A percentile compares a stretch with the other conserved stretches of the same genome.
Conservation (phyloP, 345 rosid genomes). For the Balakata baccata region DNA sequence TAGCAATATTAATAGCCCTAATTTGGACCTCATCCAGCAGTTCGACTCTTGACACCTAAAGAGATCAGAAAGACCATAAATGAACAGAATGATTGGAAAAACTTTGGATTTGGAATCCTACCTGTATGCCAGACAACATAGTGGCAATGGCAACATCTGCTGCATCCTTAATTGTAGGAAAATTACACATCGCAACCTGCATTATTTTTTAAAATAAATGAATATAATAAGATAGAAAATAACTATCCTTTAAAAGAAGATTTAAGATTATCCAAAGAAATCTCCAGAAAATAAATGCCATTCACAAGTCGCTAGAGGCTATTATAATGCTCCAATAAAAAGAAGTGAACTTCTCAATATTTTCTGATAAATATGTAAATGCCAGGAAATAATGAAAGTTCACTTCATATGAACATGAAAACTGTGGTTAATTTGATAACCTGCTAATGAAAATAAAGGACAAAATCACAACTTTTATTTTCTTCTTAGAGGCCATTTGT, state of each 20-base stretch:
- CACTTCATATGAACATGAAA: neutral
- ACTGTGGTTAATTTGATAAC: neutral
- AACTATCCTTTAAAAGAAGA: neutral
- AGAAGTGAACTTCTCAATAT: neutral
- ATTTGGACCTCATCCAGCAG: constrained; percentile 85
- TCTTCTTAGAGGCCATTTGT: neutral
- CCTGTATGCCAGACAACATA: constrained; percentile 88
- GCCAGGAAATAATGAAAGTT: neutral
- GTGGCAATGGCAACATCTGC: constrained; percentile 94
- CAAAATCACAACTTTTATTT: neutral
- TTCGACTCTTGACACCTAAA: constrained; percentile 85
- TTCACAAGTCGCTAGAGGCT: neutral
- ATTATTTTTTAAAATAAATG: constrained; percentile 19
- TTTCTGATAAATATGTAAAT: neutral
- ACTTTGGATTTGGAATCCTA: constrained; percentile 25
- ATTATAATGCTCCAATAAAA: neutral
- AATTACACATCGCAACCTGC: constrained; percentile 95
- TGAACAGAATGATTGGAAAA: constrained; percentile 15
- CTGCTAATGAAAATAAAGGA: constrained; percentile 4
- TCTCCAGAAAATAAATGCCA: neutral
- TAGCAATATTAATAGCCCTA: constrained; percentile 80
- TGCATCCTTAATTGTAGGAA: constrained; percentile 87
- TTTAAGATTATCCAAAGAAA: neutral
- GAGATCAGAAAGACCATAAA: constrained; percentile 21
- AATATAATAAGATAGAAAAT: neutral